These are phyloP conservation scores for Rhododendron ferrugineum DNA, from an alignment of 148 eudicot species.

Conservation along the genomic window DNA sequence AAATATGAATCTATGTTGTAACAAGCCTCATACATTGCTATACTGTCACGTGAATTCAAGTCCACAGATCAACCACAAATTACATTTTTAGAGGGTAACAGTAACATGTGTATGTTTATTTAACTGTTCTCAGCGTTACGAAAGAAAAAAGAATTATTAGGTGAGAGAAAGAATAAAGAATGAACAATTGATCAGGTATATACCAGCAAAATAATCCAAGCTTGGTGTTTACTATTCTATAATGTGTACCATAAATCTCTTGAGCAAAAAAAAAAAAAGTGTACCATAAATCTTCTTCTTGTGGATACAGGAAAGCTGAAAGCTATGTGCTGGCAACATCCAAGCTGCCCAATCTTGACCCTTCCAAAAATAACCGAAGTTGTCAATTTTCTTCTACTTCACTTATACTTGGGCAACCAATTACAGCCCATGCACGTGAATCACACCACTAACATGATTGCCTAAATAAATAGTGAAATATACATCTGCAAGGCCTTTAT, in stretches of 20 bases:
- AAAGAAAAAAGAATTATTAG: neutral
- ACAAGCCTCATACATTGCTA: neutral
- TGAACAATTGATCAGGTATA: neutral
- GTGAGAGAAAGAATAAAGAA: neutral
- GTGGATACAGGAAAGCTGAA: neutral
- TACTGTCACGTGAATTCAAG: neutral
- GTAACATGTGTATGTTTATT: neutral
- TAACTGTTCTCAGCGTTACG: neutral
- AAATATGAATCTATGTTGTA: neutral
- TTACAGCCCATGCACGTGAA: neutral
- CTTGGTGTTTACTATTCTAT: neutral
- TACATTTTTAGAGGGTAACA: neutral
- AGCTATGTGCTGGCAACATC: neutral
- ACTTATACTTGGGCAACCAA: neutral
- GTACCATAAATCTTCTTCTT: neutral
- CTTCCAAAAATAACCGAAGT: neutral
- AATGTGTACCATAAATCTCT: neutral
- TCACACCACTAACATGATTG: neutral
- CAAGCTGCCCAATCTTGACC: neutral
- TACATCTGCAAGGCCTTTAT: neutral
- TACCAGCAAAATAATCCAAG: constrained; percentile 1
- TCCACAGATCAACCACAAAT: neutral
- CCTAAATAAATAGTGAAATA: neutral
- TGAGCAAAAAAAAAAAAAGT: neutral
- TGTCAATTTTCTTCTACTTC: neutral